These are phyloP conservation scores for Blumeria graminis DNA, from an alignment of 2,329 filamentous ascomycete genomes.

Conservation along the genomic window DNA sequence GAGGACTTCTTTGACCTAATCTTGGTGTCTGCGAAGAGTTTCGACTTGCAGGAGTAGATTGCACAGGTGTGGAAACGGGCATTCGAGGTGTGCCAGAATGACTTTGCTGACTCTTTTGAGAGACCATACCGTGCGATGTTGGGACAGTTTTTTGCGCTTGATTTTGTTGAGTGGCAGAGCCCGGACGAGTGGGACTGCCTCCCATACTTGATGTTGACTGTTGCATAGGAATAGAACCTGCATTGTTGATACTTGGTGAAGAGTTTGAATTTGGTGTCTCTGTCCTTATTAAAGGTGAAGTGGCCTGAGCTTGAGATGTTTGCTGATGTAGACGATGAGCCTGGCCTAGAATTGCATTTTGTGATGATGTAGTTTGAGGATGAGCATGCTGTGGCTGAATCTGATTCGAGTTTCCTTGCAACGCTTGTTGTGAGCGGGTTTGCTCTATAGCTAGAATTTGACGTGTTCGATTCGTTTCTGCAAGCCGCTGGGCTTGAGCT, in stretches of 20 bases:
- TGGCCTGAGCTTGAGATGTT: constrained; percentile 36
- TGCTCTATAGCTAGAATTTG: neutral
- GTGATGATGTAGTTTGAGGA: constrained; percentile 19
- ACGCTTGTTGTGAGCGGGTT: constrained; percentile 15
- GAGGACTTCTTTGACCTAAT: constrained; percentile 37
- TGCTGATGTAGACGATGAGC: constrained; percentile 19
- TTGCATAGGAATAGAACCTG: constrained; percentile 30
- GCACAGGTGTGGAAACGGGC: constrained; percentile 35
- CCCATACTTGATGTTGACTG: constrained; percentile 42
- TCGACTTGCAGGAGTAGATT: constrained; percentile 32
- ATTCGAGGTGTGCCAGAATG: constrained; percentile 40
- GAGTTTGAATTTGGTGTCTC: constrained; percentile 40
- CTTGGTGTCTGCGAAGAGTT: constrained; percentile 32
- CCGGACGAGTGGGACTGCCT: constrained; percentile 39
- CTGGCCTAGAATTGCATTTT: constrained; percentile 17
- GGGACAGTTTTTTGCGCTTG: constrained; percentile 30
- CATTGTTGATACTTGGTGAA: constrained; percentile 33
- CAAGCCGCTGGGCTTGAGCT: constrained; percentile 18
- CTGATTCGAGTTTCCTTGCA: constrained; percentile 9
- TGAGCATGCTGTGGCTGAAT: constrained; percentile 19
- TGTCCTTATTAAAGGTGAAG: constrained; percentile 42
- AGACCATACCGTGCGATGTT: constrained; percentile 37
- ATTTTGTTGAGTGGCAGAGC: constrained; percentile 36
- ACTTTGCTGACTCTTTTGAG: constrained; percentile 40
- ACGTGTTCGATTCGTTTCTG: constrained; percentile 4